Conservation (phyloP, 2,329 filamentous ascomycete genomes). For the Ophiostoma australiae region DNA sequence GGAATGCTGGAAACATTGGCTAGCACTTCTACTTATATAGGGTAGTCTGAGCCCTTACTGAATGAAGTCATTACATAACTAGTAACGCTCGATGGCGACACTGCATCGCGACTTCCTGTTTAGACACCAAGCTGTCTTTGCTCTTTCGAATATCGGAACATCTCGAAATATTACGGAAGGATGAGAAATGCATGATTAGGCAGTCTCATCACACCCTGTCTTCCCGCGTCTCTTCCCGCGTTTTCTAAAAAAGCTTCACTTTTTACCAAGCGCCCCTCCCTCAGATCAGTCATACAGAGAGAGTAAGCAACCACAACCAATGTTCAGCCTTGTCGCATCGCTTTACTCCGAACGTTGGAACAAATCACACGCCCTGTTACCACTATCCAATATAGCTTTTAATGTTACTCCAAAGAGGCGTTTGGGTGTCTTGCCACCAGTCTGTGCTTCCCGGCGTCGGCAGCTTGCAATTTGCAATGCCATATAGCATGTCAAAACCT, state of each 20-base stretch:
- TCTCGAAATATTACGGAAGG: background rate
- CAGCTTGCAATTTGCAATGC: no score
- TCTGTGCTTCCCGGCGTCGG: no score
- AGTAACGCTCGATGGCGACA: background rate
- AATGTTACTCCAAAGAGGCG: no score
- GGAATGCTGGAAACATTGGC: background rate
- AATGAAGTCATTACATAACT: background rate
- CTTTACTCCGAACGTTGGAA: no score
- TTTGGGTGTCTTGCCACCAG: no score
- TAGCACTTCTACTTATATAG: background rate
- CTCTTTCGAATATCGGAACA: background rate
- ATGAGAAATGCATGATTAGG: background rate
- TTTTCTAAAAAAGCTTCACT: background rate
- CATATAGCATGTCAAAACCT: no score
- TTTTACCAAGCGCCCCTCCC: background rate
- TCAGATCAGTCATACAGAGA: no score
- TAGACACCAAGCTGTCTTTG: background rate
- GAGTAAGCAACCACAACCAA: no score
- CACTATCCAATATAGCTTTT: no score
- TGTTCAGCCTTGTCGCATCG: no score
- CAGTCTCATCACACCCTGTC: background rate
- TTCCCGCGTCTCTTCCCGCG: no score
- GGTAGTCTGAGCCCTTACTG: rapidly evolving
- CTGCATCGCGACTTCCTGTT: background rate
- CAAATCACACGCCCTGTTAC: no score